Conservation (phyloP, 768 basidiomycete species). For the Termitomyces sp. region DNA sequence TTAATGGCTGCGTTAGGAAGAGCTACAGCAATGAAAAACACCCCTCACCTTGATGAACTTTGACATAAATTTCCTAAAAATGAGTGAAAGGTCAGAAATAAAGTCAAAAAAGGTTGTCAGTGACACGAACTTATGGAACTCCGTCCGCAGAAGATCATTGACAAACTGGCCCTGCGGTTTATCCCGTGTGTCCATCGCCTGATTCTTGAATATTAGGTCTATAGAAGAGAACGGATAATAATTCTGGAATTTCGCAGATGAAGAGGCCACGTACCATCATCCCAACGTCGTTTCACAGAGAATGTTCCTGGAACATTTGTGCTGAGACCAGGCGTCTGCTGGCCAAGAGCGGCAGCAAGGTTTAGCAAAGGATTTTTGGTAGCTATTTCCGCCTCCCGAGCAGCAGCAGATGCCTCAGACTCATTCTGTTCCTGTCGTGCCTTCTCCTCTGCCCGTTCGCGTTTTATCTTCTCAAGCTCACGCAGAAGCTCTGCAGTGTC, state of each 20-base stretch:
- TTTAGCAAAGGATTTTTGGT: slow-evolving; percentile 86
- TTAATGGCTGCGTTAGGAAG: background rate
- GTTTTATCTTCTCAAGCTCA: slow-evolving; percentile 98
- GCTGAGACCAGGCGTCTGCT: slow-evolving; percentile 63
- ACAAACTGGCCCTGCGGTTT: slow-evolving; percentile 80
- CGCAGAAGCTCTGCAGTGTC: slow-evolving; percentile 92
- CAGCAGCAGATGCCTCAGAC: slow-evolving; percentile 52
- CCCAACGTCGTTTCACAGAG: slow-evolving; percentile 91
- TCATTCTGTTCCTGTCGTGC: slow-evolving; percentile 76
- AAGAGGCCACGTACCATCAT: slow-evolving; percentile 63
- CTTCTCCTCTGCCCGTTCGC: slow-evolving; percentile 92
- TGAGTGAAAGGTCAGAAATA: background rate
- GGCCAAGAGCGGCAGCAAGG: slow-evolving; percentile 86
- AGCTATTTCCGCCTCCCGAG: slow-evolving; percentile 81
- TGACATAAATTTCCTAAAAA: slow-evolving; percentile 80
- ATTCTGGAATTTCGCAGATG: background rate
- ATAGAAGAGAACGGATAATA: background rate
- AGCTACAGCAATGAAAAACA: background rate
- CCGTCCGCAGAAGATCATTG: slow-evolving; percentile 91
- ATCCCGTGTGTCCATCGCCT: slow-evolving; percentile 69
- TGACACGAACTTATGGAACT: slow-evolving; percentile 80
- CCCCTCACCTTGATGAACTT: slow-evolving; percentile 79
- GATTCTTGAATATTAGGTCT: slow-evolving; percentile 87
- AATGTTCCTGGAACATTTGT: slow-evolving; percentile 81
- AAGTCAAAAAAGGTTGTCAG: background rate